These are phyloP conservation scores for Hygrocybe coccinea DNA, from an alignment of 768 basidiomycete genomes.

Conservation along the genomic window DNA sequence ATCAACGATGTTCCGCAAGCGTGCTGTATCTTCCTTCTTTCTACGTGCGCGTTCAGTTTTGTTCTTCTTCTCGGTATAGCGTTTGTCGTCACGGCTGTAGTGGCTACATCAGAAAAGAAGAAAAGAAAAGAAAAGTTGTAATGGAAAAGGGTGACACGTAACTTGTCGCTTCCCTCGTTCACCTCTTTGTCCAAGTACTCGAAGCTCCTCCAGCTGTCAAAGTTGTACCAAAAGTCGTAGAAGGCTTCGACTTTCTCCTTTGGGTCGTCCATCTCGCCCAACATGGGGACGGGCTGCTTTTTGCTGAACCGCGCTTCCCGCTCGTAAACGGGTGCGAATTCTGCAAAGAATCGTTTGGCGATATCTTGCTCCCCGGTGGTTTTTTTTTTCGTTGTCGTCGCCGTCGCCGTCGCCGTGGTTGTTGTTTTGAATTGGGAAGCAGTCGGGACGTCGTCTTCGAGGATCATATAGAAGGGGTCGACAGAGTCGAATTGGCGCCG, in stretches of 20 bases:
- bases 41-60: slow-evolving; percentile 91
- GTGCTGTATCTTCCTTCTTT: slow-evolving; percentile 96
- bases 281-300: slow-evolving; percentile 71
- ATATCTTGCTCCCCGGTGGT: not conserved
- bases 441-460: slow-evolving; percentile 75
- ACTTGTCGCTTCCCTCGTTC: slow-evolving; percentile 96
- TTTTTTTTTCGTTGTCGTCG: too few relatives aligned
- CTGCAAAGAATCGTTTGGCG: slow-evolving; percentile 55
- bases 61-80: slow-evolving; percentile 99
- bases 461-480: slow-evolving; percentile 68
- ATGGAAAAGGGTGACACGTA: slow-evolving; percentile 22
- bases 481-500: slow-evolving; percentile 96
- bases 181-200: slow-evolving; percentile 98
- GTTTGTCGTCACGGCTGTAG: slow-evolving; percentile 90
- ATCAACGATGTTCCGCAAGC: slow-evolving; percentile 84
- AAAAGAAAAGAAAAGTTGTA: not conserved
- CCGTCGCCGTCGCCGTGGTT: not conserved
- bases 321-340: slow-evolving; percentile 79
- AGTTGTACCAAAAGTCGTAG: slow-evolving; percentile 99
- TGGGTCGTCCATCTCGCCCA: slow-evolving; percentile 64
- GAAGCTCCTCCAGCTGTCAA: slow-evolving; percentile 97
- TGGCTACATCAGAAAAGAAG: slow-evolving; percentile 9
- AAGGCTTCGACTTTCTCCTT: slow-evolving; percentile 86
- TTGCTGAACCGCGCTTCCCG: slow-evolving; percentile 92
- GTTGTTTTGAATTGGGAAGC: slow-evolving; percentile 51